Conservation (phyloP, 2,329 filamentous ascomycete species). For the Lachnellula willkommii region DNA sequence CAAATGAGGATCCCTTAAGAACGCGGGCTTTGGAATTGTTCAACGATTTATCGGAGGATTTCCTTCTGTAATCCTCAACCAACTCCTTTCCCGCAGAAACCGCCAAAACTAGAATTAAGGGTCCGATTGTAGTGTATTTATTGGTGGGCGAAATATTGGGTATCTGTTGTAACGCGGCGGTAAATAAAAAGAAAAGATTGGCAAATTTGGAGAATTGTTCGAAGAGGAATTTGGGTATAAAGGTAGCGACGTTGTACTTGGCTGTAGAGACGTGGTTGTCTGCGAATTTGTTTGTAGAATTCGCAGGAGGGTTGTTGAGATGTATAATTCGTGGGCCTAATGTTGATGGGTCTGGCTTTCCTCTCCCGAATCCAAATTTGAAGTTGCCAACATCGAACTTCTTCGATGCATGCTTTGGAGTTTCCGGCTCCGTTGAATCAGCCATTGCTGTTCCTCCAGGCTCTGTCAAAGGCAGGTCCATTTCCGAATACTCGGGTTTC, state of each 20-base stretch:
- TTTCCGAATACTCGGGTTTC: slow-evolving; percentile 84
- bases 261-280: slow-evolving; percentile 97
- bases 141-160: slow-evolving; percentile 93
- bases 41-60: slow-evolving; percentile 76
- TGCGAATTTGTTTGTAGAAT: slow-evolving; percentile 81
- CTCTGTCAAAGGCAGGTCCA: slow-evolving; percentile 94
- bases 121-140: slow-evolving; percentile 90
- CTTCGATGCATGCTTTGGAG: slow-evolving; percentile 40
- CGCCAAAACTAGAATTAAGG: slow-evolving; percentile 80
- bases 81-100: slow-evolving; percentile 96
- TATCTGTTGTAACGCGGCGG: slow-evolving; percentile 88
- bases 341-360: slow-evolving; percentile 82
- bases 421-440: slow-evolving; percentile 41
- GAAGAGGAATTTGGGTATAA: slow-evolving; percentile 92
- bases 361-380: slow-evolving; percentile 85
- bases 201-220: slow-evolving; percentile 99
- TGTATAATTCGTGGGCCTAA: slow-evolving; percentile 89
- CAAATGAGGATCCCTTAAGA: slow-evolving; percentile 75
- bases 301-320: slow-evolving; percentile 93
- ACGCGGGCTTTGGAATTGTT: slow-evolving; percentile 85
- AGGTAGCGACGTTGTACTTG: slow-evolving; percentile 92
- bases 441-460: slow-evolving; percentile 47
- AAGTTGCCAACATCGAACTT: slow-evolving; percentile 69
- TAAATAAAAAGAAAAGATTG: slow-evolving; percentile 99
- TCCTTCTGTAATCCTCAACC: slow-evolving; percentile 88